A percentile compares a stretch with the other conserved stretches of the same genome.
Conservation (phyloP, 306 rosid genomes). For the Cucumis hystrix region DNA sequence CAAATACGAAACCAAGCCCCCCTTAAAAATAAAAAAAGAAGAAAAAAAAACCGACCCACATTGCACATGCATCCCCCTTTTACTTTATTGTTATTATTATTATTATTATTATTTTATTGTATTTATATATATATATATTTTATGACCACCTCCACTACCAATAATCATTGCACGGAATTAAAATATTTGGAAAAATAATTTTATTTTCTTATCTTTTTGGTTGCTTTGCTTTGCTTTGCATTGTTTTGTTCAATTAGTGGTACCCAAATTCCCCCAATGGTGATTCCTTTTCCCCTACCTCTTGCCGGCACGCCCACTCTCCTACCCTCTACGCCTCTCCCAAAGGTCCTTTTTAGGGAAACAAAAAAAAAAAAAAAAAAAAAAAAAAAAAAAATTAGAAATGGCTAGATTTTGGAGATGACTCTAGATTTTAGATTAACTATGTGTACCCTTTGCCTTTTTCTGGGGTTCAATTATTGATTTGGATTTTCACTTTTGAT, state of each 20-base stretch:
- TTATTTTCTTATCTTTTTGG: not conserved
- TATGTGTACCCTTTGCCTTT: not conserved
- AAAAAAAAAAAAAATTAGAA: not conserved
- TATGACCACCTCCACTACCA: slow-evolving; percentile 28
- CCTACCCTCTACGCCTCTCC: not conserved
- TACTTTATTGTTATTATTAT: not conserved
- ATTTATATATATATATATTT: not conserved
- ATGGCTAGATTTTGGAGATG: not conserved
- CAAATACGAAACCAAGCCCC: slow-evolving; percentile 20
- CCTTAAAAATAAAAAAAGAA: not conserved
- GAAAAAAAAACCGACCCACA: slow-evolving; percentile 25
- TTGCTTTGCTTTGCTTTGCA: not conserved
- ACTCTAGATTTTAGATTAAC: not conserved
- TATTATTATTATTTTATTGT: not conserved
- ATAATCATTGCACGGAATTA: slow-evolving; percentile 59
- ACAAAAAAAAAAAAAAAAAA: not conserved
- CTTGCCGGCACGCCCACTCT: not conserved
- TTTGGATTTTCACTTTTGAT: not conserved
- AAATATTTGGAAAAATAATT: slow-evolving; percentile 19
- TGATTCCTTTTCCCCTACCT: not conserved
- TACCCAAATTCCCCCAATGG: slow-evolving; percentile 10
- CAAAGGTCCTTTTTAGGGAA: not conserved
- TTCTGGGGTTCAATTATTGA: not conserved
- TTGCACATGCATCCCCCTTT: slow-evolving; percentile 41
- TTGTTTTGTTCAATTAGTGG: slow-evolving; percentile 25